Percentiles rank a stretch among this genome's conserved stretches.
Conservation (phyloP, 2,329 filamentous ascomycete species). For the Paecilomyces fulvus region DNA sequence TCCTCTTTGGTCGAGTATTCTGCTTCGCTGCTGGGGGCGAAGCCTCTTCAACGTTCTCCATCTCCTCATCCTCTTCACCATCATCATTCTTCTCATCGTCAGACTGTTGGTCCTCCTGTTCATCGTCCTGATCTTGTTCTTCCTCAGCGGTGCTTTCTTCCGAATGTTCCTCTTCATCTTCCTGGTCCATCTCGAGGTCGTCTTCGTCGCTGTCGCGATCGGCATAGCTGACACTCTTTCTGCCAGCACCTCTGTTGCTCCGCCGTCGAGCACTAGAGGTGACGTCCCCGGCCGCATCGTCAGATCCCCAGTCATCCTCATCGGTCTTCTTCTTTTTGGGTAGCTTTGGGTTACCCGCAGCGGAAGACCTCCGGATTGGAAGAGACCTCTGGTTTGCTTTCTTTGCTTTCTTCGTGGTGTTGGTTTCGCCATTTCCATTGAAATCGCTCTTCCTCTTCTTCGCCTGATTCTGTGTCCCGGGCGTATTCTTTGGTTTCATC, state of each 20-base stretch:
- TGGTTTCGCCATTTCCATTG: slow-evolving; percentile 16
- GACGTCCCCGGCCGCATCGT: slow-evolving; percentile 30
- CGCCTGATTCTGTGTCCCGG: slow-evolving; percentile 14
- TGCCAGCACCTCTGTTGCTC: slow-evolving; percentile 29
- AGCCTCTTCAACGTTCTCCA: slow-evolving; percentile 3
- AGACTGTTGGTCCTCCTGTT: slow-evolving; percentile 1
- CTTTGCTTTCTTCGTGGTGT: slow-evolving; percentile 21
- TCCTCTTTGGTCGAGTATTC: neutral
- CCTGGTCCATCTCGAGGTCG: slow-evolving; percentile 34
- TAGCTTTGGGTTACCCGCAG: slow-evolving; percentile 19
- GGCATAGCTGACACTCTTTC: slow-evolving; percentile 32
- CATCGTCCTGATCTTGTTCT: slow-evolving; percentile 22
- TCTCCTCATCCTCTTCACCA: slow-evolving; percentile 5
- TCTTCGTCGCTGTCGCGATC: slow-evolving; percentile 39
- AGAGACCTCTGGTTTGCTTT: slow-evolving; percentile 23
- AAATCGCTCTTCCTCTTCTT: slow-evolving; percentile 37
- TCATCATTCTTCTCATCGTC: slow-evolving; percentile 2
- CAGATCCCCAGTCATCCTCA: slow-evolving; percentile 33
- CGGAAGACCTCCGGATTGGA: slow-evolving; percentile 24
- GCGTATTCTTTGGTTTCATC: slow-evolving; percentile 51
- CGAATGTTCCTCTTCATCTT: slow-evolving; percentile 25
- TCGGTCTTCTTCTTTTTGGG: slow-evolving; percentile 25
- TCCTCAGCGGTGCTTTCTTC: slow-evolving; percentile 21
- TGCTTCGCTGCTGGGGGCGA: neutral
- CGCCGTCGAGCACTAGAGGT: slow-evolving; percentile 27